These are phyloP conservation scores for Calycina herbarum DNA, from an alignment of 2,329 filamentous ascomycete genomes.

Conservation along the genomic window DNA sequence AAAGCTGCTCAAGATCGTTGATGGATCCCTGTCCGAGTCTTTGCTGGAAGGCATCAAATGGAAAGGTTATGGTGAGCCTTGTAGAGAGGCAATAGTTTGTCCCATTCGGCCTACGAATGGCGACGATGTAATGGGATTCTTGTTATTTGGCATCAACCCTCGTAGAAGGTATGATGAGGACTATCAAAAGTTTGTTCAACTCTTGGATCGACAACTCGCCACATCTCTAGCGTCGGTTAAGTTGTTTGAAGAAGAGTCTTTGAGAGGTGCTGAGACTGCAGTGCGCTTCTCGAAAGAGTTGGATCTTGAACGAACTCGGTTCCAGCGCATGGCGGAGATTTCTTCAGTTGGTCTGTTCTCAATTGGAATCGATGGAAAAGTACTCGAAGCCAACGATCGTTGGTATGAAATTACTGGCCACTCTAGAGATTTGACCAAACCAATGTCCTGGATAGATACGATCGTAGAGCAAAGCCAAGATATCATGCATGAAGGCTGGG, in stretches of 20 bases:
- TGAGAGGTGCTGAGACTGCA: constrained; percentile 69
- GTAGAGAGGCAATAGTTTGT: constrained; percentile 70
- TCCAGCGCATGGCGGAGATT: constrained; percentile 72
- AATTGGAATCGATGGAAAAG: constrained; percentile 65
- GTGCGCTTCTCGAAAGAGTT: constrained; percentile 31
- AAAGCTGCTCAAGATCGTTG: constrained; percentile 63
- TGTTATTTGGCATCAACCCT: constrained; percentile 57
- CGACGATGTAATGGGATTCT: constrained; percentile 63
- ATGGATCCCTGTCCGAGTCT: constrained; percentile 61
- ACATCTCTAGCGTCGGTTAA: constrained; percentile 80
- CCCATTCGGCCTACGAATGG: constrained; percentile 74
- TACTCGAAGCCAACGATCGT: constrained; percentile 79
- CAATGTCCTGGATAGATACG: constrained; percentile 70
- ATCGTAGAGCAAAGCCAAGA: constrained; percentile 64
- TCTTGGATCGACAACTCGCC: constrained; percentile 71
- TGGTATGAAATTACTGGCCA: constrained; percentile 73
- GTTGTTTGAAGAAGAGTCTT: constrained; percentile 78
- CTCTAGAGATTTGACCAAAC: constrained; percentile 54
- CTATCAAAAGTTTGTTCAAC: constrained; percentile 72
- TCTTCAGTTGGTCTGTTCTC: constrained; percentile 84
- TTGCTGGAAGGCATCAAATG: constrained; percentile 68
- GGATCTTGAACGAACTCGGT: constrained; percentile 27
- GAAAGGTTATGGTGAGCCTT: constrained; percentile 70
- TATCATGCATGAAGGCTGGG: constrained; percentile 60
- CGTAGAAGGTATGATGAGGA: constrained; percentile 75